Evolutionary conservation across 306 rosid genomes (phyloP), one percentile per base, ranked within the genome.

Genomic region (Albizia julibrissin): DNA sequence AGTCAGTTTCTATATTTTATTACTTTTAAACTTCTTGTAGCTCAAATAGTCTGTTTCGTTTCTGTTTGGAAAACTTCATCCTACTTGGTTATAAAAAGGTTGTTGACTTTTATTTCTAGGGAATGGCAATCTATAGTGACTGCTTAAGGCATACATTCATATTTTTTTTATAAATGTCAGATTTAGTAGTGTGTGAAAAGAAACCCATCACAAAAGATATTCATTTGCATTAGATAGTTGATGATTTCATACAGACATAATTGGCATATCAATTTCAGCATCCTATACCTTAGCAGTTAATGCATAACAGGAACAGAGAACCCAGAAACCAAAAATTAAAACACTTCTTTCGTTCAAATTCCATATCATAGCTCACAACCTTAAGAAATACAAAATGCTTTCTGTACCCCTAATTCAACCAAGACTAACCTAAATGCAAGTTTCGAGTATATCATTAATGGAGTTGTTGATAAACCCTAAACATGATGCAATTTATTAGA

Each of bases 81-180:
- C 4, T 39, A 10, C 11, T 11, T 39, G 33, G 71, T 69, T 80
- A 27, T 67, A 67, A 61, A 31, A 80, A 76, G 72, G 40, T 69
- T 74, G 77, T 74, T 43, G 72, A 78, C 84, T 71, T 83, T 54
- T 69, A 27, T 81, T 56, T 62, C 42, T 54, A 54, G 62, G 62
- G 26, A 54, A 54, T 54, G 62, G 62, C 22, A 54, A 21, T 2
- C 22, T 54, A 21, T n/a, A 54, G 62, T n/a, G 27, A 19, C 62
- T n/a, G 62, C 12, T 54, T 54, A 54, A n/a, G 62, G 62, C 27
- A 21, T 54, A 40, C 58, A 44, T 66, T 74, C 62, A 72, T 58
- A 58, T 9, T 73, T 73, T n/a, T 27, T 66, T 65, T 10, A 71
- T 40, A 46, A 59, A 71, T 59, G 72, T 70, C 59, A 39, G 72